These are phyloP conservation scores for Remersonia thermophila DNA, from an alignment of 2,329 filamentous ascomycete species.

Conservation along the genomic window DNA sequence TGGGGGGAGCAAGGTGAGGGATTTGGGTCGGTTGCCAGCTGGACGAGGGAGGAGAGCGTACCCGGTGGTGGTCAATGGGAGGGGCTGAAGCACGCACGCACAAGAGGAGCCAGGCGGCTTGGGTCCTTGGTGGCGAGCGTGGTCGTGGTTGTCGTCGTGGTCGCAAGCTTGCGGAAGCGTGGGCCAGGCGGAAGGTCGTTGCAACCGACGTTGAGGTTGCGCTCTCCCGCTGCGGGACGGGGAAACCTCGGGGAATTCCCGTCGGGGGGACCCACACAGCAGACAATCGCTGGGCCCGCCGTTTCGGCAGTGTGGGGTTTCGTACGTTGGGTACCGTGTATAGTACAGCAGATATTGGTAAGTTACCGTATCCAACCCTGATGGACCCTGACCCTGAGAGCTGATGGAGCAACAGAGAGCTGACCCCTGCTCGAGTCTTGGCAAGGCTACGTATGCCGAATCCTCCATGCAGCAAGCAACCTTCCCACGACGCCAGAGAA, in stretches of 20 bases:
- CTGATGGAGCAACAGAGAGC: background rate
- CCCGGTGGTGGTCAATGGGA: conserved; percentile 5
- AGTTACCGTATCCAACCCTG: too few relatives aligned
- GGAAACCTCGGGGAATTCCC: too few relatives aligned
- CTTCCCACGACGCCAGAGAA: too few relatives aligned
- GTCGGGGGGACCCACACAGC: too few relatives aligned
- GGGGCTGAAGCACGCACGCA: background rate
- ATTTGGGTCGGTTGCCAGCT: background rate
- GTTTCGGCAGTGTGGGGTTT: too few relatives aligned
- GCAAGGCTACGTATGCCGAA: conserved; percentile 26
- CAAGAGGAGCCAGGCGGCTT: too few relatives aligned
- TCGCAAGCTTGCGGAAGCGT: background rate
- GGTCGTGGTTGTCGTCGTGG: conserved; percentile 1
- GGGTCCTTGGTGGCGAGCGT: background rate
- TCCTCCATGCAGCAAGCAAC: conserved; percentile 3
- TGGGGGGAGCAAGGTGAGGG: background rate
- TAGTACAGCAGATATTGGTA: too few relatives aligned
- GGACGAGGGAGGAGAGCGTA: background rate
- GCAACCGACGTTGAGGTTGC: conserved; percentile 4
- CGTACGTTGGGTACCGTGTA: too few relatives aligned
- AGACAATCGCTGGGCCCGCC: conserved; percentile 2
- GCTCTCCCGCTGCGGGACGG: too few relatives aligned
- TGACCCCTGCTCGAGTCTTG: conserved; percentile 15
- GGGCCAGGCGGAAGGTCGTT: too few relatives aligned
- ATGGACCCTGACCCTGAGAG: background rate